These are phyloP conservation scores for Obelidium mucronatum DNA, from an alignment of 192 early-diverging fungal species.

Conservation along the genomic window DNA sequence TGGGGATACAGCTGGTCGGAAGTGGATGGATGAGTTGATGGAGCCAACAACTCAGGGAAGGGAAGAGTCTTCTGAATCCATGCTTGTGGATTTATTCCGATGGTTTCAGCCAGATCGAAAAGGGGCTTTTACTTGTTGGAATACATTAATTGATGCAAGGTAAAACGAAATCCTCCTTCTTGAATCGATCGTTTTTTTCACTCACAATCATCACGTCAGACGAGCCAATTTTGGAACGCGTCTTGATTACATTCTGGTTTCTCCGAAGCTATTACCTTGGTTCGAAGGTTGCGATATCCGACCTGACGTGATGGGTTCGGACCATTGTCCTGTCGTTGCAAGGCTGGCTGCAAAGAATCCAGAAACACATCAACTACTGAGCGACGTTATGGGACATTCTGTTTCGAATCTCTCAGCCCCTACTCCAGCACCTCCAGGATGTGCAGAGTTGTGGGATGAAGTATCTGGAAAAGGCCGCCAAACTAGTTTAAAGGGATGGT, in stretches of 20 bases:
- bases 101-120: slow-evolving; percentile 62
- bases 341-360: slow-evolving; percentile 32
- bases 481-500: slow-evolving; percentile 55
- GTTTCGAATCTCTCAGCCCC: neutral
- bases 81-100: slow-evolving; percentile 71
- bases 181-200: slow-evolving; percentile 3
- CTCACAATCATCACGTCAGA: slow-evolving; percentile 7
- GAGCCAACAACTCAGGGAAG: slow-evolving; percentile 35
- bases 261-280: slow-evolving; percentile 61
- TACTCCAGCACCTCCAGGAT: slow-evolving; percentile 45
- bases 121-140: slow-evolving; percentile 74
- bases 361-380: slow-evolving; percentile 23
- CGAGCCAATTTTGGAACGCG: slow-evolving; percentile 68
- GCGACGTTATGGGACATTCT: slow-evolving; percentile 9
- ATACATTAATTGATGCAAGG: slow-evolving; percentile 75
- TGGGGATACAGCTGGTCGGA: slow-evolving; percentile 60
- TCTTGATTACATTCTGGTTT: slow-evolving; percentile 76
- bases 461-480: slow-evolving; percentile 63
- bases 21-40: slow-evolving; percentile 72
- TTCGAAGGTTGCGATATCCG: slow-evolving; percentile 66
- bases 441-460: slow-evolving; percentile 64
- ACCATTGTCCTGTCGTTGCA: slow-evolving; percentile 79
- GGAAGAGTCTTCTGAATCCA: slow-evolving; percentile 46
- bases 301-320: slow-evolving; percentile 72
- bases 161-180: neutral